A percentile compares a stretch with the other conserved stretches of the same genome.
phyloP scores from a whole-genome alignment of 257 asterid genomes.

The Solanum ahanhuiri region DNA sequence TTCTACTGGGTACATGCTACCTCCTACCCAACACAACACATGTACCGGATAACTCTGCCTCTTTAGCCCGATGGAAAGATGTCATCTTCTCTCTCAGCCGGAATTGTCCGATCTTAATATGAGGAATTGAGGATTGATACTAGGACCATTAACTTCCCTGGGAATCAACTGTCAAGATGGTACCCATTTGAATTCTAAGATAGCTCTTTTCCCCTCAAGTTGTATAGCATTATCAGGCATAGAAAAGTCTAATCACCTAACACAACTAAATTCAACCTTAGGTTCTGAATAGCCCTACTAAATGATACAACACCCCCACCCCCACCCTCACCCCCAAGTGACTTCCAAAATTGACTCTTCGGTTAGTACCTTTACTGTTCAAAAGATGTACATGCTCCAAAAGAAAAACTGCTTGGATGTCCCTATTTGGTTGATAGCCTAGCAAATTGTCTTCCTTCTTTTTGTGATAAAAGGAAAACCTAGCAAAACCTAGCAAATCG shows the following conservation, averaged over 20 bases:
- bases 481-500: background rate
- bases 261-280: background rate
- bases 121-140: background rate
- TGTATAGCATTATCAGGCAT: background rate
- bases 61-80: background rate
- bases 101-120: background rate
- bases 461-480: background rate
- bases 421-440: background rate
- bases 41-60: background rate
- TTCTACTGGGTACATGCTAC: background rate
- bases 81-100: background rate
- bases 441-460: background rate
- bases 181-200: background rate
- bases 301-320: background rate
- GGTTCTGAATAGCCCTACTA: background rate
- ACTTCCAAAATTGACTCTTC: background rate
- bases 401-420: background rate
- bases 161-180: background rate
- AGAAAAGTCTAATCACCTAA: background rate
- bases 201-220: background rate
- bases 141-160: background rate
- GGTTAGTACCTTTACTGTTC: background rate
- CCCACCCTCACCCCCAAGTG: background rate
- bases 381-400: background rate
- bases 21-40: background rate